phyloP scores from a whole-genome alignment of 1,284 basidiomycete species.

The Flammula alnicola region DNA sequence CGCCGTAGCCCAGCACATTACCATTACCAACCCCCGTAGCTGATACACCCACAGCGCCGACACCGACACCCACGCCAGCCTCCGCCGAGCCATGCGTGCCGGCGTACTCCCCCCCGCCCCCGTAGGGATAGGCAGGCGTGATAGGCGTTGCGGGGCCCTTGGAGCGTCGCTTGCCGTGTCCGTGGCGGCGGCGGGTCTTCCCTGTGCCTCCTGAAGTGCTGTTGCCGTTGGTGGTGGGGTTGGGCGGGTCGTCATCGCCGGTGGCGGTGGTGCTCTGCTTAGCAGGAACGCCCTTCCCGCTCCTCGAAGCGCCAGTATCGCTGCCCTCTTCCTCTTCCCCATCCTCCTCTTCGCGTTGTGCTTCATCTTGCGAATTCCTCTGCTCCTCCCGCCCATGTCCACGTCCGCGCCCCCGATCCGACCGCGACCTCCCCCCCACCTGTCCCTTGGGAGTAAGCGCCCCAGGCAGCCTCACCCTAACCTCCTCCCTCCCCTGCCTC shows the following conservation, averaged over 20 bases:
- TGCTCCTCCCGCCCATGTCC: too few species aligned
- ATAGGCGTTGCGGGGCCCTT: not conserved
- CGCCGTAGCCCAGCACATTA: not conserved
- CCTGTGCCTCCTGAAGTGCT: too few species aligned
- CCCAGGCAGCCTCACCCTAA: constrained; percentile 17
- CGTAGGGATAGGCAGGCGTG: not conserved
- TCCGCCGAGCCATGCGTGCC: not conserved
- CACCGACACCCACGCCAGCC: not conserved
- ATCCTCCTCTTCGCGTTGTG: too few species aligned
- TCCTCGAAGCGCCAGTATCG: too few species aligned
- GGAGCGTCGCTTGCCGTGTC: not conserved
- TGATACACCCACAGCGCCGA: constrained; percentile 1
- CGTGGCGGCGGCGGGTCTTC: too few species aligned
- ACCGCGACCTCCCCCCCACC: not conserved
- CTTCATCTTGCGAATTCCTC: too few species aligned
- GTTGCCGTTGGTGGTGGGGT: not conserved
- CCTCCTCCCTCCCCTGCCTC: constrained; percentile 13
- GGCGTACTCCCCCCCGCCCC: not conserved
- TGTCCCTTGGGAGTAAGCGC: not conserved
- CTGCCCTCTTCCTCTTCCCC: too few species aligned
- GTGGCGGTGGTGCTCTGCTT: not conserved
- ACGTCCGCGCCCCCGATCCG: not conserved
- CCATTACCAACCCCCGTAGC: not conserved
- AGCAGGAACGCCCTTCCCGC: too few species aligned
- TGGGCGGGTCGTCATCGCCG: not conserved